Base-by-base conservation (phyloP, 1,284 basidiomycete species). In the Rhodotorula sp. region DNA sequence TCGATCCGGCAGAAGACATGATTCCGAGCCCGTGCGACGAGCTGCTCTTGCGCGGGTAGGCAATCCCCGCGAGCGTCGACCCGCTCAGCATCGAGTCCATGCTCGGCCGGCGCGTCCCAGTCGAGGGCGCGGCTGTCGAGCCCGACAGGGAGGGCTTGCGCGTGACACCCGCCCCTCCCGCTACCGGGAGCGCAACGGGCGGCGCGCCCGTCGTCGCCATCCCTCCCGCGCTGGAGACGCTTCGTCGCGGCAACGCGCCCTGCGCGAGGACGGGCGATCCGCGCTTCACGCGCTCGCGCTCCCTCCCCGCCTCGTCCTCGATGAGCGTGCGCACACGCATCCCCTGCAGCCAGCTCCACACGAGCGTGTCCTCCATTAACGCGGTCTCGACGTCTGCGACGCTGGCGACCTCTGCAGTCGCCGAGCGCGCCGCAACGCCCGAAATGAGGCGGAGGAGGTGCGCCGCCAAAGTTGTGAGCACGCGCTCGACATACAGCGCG, bases 401-500 rank as follows among this genome's bases (percentile, higher is more conserved):
- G 6, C 61, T 44, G 2, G 71, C 73, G 9, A 53, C 29, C 29
- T 68, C 68, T 19, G 46, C 22, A 4, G 34, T 13, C 2, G 65
- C 39, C 5, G 56, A 37, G 32, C 67, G 73, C 25, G 67, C 58
- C 2, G 56, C 37, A 17, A 75, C 69, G 53, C 39, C 36, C 13
- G 66, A 57, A 54, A 75, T 46, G n/a, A 64, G 64, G 29, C 69
- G 65, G 37, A 73, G 44, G 53, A 75, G 36, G 64, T 71, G 58
- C 12, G 64, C 44, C 29, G 66, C 56, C 60, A 75, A 57, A 39
- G 37, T 50, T 21, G 64, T 41, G 27, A 75, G 44, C 48, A 60
- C 55, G 25, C 74, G 62, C 48, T 75, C 74, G 64, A 72, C 69
- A 57, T 75, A 75, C 22, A 75, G 68, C 2, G 56, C 63, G 12